Evolutionary conservation across 306 rosid genomes (phyloP), one percentile per base, ranked within the genome.

Genomic region (Casuarina glauca): DNA sequence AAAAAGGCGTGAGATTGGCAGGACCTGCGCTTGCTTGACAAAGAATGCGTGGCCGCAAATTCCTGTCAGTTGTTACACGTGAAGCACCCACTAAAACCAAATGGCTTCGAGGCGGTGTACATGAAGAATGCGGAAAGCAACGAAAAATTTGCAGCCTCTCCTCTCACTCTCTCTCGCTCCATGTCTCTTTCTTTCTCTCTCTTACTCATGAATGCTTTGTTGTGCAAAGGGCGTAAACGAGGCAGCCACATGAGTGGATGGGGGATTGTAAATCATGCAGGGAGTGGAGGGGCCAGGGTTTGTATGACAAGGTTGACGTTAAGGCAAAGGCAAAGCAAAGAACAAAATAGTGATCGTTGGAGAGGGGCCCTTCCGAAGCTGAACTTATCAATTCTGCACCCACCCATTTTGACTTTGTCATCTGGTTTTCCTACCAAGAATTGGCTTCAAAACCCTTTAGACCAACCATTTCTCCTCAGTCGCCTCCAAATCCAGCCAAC

Each of bases 401-500:
- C 89, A 89, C 88, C 85, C 80, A 80, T 79, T 89, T 87, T 91
- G 93, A 91, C 93, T 84, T 86, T 87, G 36, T 7, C 80, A 53
- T 70, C 17, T 5, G 76, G 69, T 80, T 76, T 86, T 84, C 84
- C 73, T 83, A 80, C 78, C 44, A 74, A 55, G 52, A 19, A 35
- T 67, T 43, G 26, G 73, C 81, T 72, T 58, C 74, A 55, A 48
- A 1, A 44, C 75, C 84, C 45, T 77, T 76, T 69, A 54, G 67
- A 61, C 86, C 86, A 85, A 69, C 82, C 13, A 78, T 75, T 57
- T 79, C 75, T 79, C 41, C 74, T 44, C 77, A 66, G 53, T 72
- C 74, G 51, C 75, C 77, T 72, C 68, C 74, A 52, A 44, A 72
- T 72, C 57, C 58, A 77, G 53, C 84, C 86, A 71, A 80, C 85